Conservation (phyloP, 2,329 filamentous ascomycete species). For the Colletotrichum siamense region DNA sequence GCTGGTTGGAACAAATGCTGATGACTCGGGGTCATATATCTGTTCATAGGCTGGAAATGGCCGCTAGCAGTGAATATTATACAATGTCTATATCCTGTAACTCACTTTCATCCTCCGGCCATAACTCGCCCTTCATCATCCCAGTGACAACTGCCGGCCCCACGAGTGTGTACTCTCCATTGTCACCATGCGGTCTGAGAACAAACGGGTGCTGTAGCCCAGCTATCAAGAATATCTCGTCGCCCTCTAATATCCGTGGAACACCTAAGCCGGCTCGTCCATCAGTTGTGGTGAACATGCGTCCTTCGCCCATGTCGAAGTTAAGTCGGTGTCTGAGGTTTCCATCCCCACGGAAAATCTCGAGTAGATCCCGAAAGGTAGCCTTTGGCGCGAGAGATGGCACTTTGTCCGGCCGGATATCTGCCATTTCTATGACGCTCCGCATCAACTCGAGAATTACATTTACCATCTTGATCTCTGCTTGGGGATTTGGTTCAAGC, state of each 20-base stretch:
- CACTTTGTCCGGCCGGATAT: no score
- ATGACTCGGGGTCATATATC: not conserved
- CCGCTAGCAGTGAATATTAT: no score
- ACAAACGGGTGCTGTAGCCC: accelerated
- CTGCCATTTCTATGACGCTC: no score
- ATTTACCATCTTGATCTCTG: no score
- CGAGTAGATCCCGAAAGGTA: no score
- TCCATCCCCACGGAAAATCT: no score
- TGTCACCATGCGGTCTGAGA: accelerated
- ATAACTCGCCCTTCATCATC: not conserved
- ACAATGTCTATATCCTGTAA: not conserved
- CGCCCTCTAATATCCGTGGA: accelerated
- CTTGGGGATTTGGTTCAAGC: no score
- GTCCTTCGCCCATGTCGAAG: not conserved
- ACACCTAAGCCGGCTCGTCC: accelerated
- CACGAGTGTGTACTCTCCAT: not conserved
- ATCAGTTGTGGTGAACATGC: accelerated
- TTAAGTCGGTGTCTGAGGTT: no score
- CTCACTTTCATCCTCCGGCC: not conserved
- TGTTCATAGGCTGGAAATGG: no score
- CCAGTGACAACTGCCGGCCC: not conserved
- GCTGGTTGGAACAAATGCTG: not conserved
- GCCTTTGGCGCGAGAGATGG: no score
- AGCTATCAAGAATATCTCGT: accelerated
- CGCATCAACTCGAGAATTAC: no score